Evolutionary conservation across 306 rosid species (phyloP), one percentile per base, ranked within the genome.

Genomic region (Gastrolobium villosum): DNA sequence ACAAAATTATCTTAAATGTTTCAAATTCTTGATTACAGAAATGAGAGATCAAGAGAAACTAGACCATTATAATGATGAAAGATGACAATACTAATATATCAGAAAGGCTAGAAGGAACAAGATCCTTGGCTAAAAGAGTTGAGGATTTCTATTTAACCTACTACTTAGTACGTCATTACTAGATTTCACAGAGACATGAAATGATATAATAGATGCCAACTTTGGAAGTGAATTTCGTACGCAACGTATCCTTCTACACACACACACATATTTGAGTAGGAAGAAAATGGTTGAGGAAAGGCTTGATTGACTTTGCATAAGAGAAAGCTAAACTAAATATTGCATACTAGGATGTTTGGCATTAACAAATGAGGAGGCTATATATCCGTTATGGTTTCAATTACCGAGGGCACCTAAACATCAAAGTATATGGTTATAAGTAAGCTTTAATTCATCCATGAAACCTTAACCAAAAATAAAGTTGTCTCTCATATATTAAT

Each of bases 321-420:
- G 56, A 68, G 60, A 69, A 50, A 34, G 46, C 61, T 49, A 70
- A 7, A 34, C 44, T 26, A 46, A 49, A 46, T 46, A 67, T 64
- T 64, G 36, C 54, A 46, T 28, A 46, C 31, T 4, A 46, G 7
- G 73, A 67, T 45, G 57, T 46, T 31, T 31, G 28, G 26, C 40
- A 6, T 5, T 32, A 31, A 43, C n/a, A 41, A 44, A 11, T 43
- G 31, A 43, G 46, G 39, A 65, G 43, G 57, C n/a, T n/a, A 31
- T 10, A 72, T 30, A 57, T 57, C 10, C 10, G 46, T 14, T 15
- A 60, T 1, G 54, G 13, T 60, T 74, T 59, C 46, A 59, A 41
- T 49, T 4, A 32, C 35, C 35, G 63, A 14, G 4, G 75, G 15
- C 63, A 36, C 34, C 9, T 5, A 70, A 9, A 52, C 49, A 52